A percentile compares a stretch with the other conserved stretches of the same genome.
These are phyloP conservation scores for Entomortierella chlamydospora DNA, from an alignment of 192 early-diverging fungal genomes.

Conservation along the genomic window DNA sequence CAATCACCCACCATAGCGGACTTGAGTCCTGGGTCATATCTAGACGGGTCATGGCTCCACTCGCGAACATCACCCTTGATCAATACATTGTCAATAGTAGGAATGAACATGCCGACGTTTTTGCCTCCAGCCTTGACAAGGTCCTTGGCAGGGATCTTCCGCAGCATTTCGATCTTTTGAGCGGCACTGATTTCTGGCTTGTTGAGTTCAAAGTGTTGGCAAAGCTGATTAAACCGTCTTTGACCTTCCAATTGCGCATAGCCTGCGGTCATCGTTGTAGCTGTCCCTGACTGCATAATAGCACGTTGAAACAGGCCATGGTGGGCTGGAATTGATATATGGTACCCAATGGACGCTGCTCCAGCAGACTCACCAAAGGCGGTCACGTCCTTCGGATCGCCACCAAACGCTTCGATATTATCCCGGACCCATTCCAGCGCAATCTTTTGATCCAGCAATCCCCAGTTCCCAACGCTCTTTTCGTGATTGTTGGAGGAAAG, in stretches of 20 bases:
- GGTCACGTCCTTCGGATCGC: constrained; percentile 63
- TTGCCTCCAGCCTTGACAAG: constrained; percentile 39
- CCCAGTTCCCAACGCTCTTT: constrained; percentile 56
- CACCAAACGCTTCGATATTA: constrained; percentile 66
- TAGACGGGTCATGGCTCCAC: constrained; percentile 28
- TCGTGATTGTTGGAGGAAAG: constrained; percentile 12
- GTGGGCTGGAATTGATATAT: constrained; percentile 21
- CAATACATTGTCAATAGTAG: constrained; percentile 35
- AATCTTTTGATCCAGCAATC: constrained; percentile 64
- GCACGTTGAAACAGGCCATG: constrained; percentile 44
- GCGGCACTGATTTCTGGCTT: background rate
- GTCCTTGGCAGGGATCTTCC: constrained; percentile 24
- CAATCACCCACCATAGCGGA: constrained; percentile 47
- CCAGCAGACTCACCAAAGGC: constrained; percentile 67
- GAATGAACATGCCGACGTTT: constrained; percentile 32
- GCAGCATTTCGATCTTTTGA: constrained; percentile 20
- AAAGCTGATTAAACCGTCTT: constrained; percentile 30
- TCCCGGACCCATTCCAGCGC: constrained; percentile 69
- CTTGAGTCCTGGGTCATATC: constrained; percentile 35
- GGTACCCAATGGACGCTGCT: constrained; percentile 55
- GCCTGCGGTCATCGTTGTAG: constrained; percentile 24
- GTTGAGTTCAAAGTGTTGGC: constrained; percentile 18
- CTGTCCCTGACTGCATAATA: constrained; percentile 45
- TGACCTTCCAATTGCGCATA: constrained; percentile 30
- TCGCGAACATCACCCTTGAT: constrained; percentile 27